Percentiles rank a stretch among this genome's conserved stretches.
phyloP scores from a whole-genome alignment of 768 basidiomycete genomes.

The Gymnopilus junonius region DNA sequence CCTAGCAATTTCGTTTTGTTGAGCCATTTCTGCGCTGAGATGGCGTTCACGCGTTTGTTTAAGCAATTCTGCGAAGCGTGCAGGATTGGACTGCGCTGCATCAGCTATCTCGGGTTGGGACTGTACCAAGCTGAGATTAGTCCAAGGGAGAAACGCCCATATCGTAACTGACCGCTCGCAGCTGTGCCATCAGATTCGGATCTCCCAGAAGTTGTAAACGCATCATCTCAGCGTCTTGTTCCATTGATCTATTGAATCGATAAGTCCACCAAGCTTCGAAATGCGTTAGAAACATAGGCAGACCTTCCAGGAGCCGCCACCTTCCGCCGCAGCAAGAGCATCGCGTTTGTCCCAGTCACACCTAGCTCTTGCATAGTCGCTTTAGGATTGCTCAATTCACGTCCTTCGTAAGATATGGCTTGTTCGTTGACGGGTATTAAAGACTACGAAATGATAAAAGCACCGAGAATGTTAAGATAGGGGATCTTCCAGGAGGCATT shows the following conservation, averaged over 20 bases:
- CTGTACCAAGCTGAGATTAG: conserved; percentile 40
- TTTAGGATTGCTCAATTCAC: conserved; percentile 67
- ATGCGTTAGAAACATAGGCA: conserved; percentile 2
- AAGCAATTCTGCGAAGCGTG: conserved; percentile 76
- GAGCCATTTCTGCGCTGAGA: conserved; percentile 53
- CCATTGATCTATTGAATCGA: conserved; percentile 52
- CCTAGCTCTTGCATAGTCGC: conserved; percentile 72
- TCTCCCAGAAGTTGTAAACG: conserved; percentile 86
- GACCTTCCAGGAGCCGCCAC: conserved; percentile 50
- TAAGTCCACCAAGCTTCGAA: neutral
- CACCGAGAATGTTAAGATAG: neutral
- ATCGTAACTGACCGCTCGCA: conserved; percentile 59
- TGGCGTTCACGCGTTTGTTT: conserved; percentile 63
- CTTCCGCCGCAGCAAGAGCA: conserved; percentile 72
- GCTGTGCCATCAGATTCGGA: conserved; percentile 74
- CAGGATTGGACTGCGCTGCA: conserved; percentile 70
- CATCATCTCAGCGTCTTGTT: conserved; percentile 90
- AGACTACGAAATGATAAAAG: conserved; percentile 49
- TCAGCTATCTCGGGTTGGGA: conserved; percentile 80
- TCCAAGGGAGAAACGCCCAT: neutral
- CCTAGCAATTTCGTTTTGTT: conserved; percentile 62
- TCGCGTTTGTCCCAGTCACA: conserved; percentile 59
- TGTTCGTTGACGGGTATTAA: conserved; percentile 76
- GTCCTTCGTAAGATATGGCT: conserved; percentile 67
- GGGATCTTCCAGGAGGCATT: neutral